Conservation (phyloP, 2,329 filamentous ascomycete species). For the Colletotrichum truncatum region DNA sequence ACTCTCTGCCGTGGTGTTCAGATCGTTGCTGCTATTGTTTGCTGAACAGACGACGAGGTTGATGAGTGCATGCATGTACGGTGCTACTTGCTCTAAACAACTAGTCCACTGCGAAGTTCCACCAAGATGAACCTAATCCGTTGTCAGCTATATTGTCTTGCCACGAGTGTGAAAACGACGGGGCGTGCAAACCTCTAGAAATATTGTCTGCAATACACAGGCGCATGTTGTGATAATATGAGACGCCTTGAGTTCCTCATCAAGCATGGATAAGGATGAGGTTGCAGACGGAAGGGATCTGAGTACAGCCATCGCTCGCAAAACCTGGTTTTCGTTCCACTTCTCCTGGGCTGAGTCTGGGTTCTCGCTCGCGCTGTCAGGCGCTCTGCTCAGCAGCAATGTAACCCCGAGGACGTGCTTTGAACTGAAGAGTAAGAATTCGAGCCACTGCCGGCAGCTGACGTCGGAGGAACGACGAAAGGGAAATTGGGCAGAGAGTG, state of each 20-base stretch:
- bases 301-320: background rate
- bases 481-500: background rate
- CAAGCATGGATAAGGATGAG: background rate
- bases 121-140: background rate
- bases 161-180: background rate
- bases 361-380: background rate
- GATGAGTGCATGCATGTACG: background rate
- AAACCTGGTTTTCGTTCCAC: background rate
- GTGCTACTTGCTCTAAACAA: background rate
- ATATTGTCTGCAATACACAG: background rate
- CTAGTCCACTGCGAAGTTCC: background rate
- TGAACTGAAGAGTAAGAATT: background rate
- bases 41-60: background rate
- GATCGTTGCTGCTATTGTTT: background rate
- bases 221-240: background rate
- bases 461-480: background rate
- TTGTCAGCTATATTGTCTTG: background rate
- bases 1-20: background rate
- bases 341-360: background rate
- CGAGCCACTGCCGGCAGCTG: background rate
- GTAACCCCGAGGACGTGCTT: background rate
- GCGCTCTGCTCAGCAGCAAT: background rate
- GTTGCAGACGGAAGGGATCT: background rate
- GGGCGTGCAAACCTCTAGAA: background rate
- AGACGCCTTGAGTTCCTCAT: background rate